A percentile compares a stretch with the other conserved stretches of the same genome.
Evolutionary conservation across 371 early-diverging fungal species (phyloP).

Genomic region (Mucor sp.): DNA sequence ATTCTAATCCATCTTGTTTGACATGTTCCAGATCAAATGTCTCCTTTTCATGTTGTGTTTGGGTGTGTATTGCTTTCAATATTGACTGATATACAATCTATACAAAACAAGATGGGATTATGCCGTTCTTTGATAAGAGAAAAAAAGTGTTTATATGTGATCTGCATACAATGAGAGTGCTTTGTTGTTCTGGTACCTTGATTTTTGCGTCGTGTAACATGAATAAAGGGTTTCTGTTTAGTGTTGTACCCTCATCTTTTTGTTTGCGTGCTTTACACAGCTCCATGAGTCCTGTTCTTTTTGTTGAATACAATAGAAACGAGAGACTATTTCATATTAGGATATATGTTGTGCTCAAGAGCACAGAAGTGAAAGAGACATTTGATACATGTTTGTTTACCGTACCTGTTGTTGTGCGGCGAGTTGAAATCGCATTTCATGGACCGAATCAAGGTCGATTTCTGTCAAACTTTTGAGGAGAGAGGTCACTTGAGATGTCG

Average conservation of each 20-base stretch:
- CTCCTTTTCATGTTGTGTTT: not conserved
- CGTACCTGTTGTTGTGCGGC: not conserved
- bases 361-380: not conserved
- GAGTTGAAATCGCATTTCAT: not conserved
- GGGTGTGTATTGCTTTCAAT: not conserved
- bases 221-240: not conserved
- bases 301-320: not conserved
- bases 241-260: not conserved
- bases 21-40: not conserved
- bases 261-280: not conserved
- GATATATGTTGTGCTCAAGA: not conserved
- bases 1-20: not conserved
- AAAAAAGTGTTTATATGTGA: not conserved
- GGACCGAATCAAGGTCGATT: not conserved
- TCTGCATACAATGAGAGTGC: not conserved
- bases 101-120: not conserved
- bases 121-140: not conserved
- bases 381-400: not conserved
- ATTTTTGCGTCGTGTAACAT: not conserved
- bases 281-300: not conserved
- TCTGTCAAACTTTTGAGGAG: constrained; percentile 4
- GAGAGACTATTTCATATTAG: not conserved
- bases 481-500: not conserved
- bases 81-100: not conserved
- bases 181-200: not conserved